A percentile compares a stretch with the other conserved stretches of the same genome.
These are phyloP conservation scores for Synchytrium microbalum DNA, from an alignment of 371 early-diverging fungal genomes.

Conservation along the genomic window DNA sequence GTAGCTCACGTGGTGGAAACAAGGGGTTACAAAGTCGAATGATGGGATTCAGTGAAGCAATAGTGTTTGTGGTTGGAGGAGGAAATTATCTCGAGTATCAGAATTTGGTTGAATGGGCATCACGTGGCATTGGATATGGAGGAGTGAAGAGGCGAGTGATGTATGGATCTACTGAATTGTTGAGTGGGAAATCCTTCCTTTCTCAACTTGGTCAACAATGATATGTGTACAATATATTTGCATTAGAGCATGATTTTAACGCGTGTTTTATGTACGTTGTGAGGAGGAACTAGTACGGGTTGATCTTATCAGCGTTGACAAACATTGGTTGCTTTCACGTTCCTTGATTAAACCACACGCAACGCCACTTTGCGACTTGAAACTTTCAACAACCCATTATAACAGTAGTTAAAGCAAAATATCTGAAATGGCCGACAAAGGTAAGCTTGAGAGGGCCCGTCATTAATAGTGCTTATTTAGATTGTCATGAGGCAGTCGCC, in stretches of 20 bases:
- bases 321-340: no score
- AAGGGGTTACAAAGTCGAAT: slow-evolving; percentile 32
- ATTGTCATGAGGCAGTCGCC: no score
- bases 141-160: slow-evolving; percentile 67
- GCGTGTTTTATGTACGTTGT: not conserved
- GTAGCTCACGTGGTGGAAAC: slow-evolving; percentile 23
- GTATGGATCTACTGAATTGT: slow-evolving; percentile 94
- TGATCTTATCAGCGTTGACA: no score
- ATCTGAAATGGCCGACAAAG: no score
- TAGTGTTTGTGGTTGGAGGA: slow-evolving; percentile 95
- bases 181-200: slow-evolving; percentile 80
- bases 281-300: no score
- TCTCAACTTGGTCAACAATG: slow-evolving; percentile 66
- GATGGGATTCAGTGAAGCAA: slow-evolving; percentile 65
- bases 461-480: no score
- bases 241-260: not conserved
- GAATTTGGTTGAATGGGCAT: slow-evolving; percentile 46
- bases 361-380: no score
- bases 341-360: no score
- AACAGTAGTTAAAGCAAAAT: no score
- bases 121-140: slow-evolving; percentile 9
- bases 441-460: no score
- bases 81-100: slow-evolving; percentile 95
- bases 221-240: no score
- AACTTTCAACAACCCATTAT: no score